These are phyloP conservation scores for Globisporangium nagaii DNA, from an alignment of 352 stramenopile genomes.

Conservation along the genomic window DNA sequence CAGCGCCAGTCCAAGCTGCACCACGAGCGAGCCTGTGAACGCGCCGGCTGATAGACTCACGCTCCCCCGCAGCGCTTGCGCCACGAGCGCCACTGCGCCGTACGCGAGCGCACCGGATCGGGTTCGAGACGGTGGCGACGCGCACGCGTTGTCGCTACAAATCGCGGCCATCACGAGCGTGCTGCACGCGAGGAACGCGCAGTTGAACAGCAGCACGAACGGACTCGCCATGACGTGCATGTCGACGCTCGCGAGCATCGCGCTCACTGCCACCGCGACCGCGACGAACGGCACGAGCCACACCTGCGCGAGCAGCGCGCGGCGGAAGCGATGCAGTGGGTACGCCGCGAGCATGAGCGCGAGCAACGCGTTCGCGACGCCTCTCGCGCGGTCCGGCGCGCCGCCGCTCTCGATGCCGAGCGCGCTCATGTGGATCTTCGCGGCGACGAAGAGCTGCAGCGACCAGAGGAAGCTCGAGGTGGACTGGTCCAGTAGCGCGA, in stretches of 20 bases:
- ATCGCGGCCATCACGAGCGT: not conserved
- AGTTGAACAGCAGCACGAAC: constrained; percentile 1
- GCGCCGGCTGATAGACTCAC: not conserved
- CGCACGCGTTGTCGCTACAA: not conserved
- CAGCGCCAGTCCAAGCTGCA: constrained; percentile 1
- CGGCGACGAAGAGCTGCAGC: constrained; percentile 4
- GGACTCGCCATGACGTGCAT: not conserved
- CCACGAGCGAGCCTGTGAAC: not conserved
- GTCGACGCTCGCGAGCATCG: not conserved
- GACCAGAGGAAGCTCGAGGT: not conserved
- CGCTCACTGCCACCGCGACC: constrained; percentile 1
- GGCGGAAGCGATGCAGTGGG: not conserved
- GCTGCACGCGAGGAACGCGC: constrained; percentile 5
- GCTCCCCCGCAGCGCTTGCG: not conserved
- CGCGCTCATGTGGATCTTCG: constrained; percentile 8
- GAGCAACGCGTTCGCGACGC: not conserved
- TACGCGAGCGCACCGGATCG: not conserved
- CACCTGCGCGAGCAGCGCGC: not conserved
- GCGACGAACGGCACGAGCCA: not conserved
- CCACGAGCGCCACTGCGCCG: not conserved
- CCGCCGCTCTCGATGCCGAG: not conserved
- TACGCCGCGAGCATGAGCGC: constrained; percentile 7
- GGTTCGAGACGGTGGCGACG: not conserved
- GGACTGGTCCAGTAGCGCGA: not conserved
- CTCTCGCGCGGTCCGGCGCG: not conserved